Conservation (phyloP, 208 protist genomes). For the Cochliopodium minus region DNA sequence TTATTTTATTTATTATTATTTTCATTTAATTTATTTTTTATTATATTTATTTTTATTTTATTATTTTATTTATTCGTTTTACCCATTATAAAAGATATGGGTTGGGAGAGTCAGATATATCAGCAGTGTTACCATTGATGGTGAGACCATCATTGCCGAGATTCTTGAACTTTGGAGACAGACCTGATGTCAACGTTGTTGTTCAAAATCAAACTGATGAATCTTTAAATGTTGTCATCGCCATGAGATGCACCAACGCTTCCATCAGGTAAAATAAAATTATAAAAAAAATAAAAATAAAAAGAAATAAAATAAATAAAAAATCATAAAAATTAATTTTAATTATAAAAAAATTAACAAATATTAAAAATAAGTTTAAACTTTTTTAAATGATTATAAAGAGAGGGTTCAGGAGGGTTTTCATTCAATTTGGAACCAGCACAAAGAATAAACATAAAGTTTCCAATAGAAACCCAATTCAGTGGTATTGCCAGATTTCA, state of each 20-base stretch:
- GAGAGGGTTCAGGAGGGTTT: no score
- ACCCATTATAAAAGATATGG: no score
- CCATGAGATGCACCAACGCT: neutral
- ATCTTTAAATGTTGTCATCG: conserved; percentile 4
- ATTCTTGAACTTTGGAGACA: conserved; percentile 18
- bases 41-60: no score
- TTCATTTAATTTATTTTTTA: no score
- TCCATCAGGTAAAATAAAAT: neutral
- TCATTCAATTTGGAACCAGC: neutral
- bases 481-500: conserved; percentile 5
- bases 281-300: no score
- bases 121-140: conserved; percentile 11
- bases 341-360: no score
- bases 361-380: no score
- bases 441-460: neutral
- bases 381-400: no score
- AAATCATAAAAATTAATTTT: no score
- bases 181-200: conserved; percentile 6
- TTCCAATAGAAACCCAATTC: neutral
- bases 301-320: no score
- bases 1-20: no score
- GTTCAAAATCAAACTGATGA: conserved; percentile 11
- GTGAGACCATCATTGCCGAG: conserved; percentile 11
- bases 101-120: conserved; percentile 4
- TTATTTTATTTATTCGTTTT: no score